Evolutionary conservation across 345 rosid species (phyloP).

Genomic region (Acer saccharum): DNA sequence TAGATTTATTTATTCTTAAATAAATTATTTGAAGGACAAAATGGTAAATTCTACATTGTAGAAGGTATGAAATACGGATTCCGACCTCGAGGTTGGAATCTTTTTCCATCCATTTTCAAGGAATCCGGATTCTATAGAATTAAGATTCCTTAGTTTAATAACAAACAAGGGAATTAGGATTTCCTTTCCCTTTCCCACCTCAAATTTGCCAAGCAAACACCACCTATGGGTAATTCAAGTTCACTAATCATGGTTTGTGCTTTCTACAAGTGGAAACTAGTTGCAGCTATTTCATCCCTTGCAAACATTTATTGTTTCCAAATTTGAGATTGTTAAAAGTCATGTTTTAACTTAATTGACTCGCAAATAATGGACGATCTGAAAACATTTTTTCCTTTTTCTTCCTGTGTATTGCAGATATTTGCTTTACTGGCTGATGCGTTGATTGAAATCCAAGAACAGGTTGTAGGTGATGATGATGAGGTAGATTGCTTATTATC

Average conservation of each 20-base stretch:
- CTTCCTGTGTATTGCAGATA: constrained; percentile 49
- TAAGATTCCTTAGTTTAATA: no score
- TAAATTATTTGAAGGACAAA: no score
- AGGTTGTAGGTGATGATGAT: constrained; percentile 54
- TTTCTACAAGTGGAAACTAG: neutral
- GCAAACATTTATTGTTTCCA: neutral
- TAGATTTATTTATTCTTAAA: no score
- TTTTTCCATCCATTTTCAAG: no score
- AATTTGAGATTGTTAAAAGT: constrained; percentile 8
- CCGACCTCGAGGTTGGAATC: no score
- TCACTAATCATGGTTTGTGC: neutral
- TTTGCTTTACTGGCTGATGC: constrained; percentile 75
- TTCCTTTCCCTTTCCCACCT: no score
- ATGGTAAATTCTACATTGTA: no score
- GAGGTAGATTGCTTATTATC: constrained; percentile 48
- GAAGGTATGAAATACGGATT: no score
- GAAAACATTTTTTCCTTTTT: neutral
- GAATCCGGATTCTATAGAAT: no score
- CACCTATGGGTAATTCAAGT: neutral
- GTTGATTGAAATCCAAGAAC: constrained; percentile 84
- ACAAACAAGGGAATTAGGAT: no score
- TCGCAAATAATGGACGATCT: neutral
- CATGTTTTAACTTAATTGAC: neutral
- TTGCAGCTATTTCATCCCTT: neutral
- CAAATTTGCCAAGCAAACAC: no score